A percentile compares a stretch with the other conserved stretches of the same genome.
Conservation (phyloP, 345 rosid genomes). For the Citrus hindsii region DNA sequence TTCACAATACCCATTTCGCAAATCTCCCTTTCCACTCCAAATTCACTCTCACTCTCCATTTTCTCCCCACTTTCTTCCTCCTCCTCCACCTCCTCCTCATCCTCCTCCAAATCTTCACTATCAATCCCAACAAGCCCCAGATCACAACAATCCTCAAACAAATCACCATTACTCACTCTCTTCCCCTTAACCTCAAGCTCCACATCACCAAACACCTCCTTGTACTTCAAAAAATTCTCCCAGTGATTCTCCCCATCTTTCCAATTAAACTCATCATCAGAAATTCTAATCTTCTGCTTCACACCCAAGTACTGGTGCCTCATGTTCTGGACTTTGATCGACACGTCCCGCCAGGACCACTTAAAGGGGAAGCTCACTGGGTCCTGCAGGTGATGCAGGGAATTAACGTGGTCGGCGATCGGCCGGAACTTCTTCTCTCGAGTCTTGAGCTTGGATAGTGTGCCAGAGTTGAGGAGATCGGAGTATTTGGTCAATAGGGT, state of each 20-base stretch:
- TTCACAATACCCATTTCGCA: slow-evolving; percentile 21
- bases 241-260: slow-evolving; percentile 72
- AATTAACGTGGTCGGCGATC: slow-evolving; percentile 67
- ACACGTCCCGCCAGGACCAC: slow-evolving; percentile 86
- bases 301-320: slow-evolving; percentile 82
- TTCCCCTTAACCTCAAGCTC: slow-evolving; percentile 65
- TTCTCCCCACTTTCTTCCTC: slow-evolving; percentile 31
- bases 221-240: slow-evolving; percentile 72
- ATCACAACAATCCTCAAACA: slow-evolving; percentile 37
- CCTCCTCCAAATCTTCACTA: slow-evolving; percentile 51
- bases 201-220: slow-evolving; percentile 73
- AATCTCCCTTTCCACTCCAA: slow-evolving; percentile 28
- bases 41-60: slow-evolving; percentile 34
- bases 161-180: slow-evolving; percentile 36
- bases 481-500: slow-evolving; percentile 56
- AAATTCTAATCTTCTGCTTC: slow-evolving; percentile 69
- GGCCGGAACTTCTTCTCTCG: slow-evolving; percentile 80
- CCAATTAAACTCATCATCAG: slow-evolving; percentile 59
- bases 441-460: slow-evolving; percentile 66
- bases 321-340: slow-evolving; percentile 82
- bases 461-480: slow-evolving; percentile 53
- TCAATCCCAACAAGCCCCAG: slow-evolving; percentile 46
- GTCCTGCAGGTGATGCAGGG: slow-evolving; percentile 57
- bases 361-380: slow-evolving; percentile 60
- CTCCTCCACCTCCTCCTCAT: slow-evolving; percentile 42